phyloP scores from a whole-genome alignment of 257 asterid genomes.

The Fraxinus anomala region DNA sequence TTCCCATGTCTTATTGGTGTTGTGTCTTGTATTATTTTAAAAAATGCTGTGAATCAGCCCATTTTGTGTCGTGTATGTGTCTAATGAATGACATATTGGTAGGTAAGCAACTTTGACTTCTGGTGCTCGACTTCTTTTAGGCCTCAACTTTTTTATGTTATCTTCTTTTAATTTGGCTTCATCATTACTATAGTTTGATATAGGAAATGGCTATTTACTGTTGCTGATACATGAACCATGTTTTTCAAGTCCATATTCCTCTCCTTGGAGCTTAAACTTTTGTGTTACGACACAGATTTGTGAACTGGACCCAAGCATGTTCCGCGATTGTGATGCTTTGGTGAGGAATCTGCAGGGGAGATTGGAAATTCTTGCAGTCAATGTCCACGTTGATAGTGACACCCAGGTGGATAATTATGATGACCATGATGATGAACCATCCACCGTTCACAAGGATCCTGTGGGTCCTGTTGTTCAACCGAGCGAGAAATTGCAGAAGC shows the following conservation, averaged over 20 bases:
- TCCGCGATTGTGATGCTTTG: constrained; percentile 75
- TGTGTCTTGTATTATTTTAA: too few species aligned
- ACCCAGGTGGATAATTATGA: constrained; percentile 64
- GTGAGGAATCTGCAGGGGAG: constrained; percentile 83
- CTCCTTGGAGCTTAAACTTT: not conserved
- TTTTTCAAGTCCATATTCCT: not conserved
- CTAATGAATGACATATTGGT: too few species aligned
- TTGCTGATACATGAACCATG: not conserved
- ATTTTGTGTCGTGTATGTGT: too few species aligned
- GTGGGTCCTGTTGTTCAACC: constrained; percentile 38
- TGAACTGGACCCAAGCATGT: constrained; percentile 72
- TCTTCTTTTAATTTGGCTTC: too few species aligned
- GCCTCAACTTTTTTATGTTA: too few species aligned
- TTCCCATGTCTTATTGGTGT: not conserved
- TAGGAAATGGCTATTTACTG: too few species aligned
- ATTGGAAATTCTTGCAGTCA: constrained; percentile 80
- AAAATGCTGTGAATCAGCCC: too few species aligned
- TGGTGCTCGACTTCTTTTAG: too few species aligned
- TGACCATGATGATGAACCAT: constrained; percentile 67
- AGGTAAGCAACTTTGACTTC: too few species aligned
- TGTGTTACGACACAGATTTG: constrained; percentile 47
- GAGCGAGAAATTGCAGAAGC: constrained; percentile 65
- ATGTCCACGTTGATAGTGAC: constrained; percentile 74
- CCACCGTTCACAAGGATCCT: constrained; percentile 37
- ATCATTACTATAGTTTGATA: too few species aligned